Percentiles rank a stretch among this genome's conserved stretches.
These are phyloP conservation scores for Trichomonascaceae sp. DNA, from an alignment of 1,139 yeast species.

Conservation along the genomic window DNA sequence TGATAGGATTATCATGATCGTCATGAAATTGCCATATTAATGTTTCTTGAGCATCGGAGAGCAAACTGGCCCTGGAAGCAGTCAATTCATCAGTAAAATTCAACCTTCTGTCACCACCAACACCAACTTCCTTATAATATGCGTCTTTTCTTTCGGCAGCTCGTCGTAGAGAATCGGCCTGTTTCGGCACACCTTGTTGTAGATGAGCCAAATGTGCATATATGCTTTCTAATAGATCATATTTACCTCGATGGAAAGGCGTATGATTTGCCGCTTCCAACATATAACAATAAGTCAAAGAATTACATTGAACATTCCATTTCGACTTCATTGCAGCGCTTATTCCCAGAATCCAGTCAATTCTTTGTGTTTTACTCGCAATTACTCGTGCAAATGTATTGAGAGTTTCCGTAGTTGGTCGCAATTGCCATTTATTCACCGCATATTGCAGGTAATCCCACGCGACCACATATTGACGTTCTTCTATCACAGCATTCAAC, in stretches of 20 bases:
- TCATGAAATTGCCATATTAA: constrained; percentile 2
- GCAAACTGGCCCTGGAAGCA: neutral
- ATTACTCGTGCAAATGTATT: constrained; percentile 20
- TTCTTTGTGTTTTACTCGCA: constrained; percentile 17
- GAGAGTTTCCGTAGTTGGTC: constrained; percentile 19
- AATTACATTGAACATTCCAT: constrained; percentile 19
- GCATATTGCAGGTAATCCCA: constrained; percentile 19
- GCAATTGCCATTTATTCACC: constrained; percentile 13
- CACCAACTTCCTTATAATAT: constrained; percentile 3
- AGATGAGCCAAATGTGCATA: constrained; percentile 12
- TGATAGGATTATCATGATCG: neutral
- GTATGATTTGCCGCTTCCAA: constrained; percentile 20
- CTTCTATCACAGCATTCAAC: constrained; percentile 12
- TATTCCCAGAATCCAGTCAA: constrained; percentile 26
- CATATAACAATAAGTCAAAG: constrained; percentile 18
- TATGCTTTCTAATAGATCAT: constrained; percentile 14
- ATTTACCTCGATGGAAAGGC: constrained; percentile 17
- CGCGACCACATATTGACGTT: constrained; percentile 14
- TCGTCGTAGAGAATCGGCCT: neutral
- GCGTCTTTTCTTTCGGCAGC: constrained; percentile 1
- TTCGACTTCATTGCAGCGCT: constrained; percentile 14
- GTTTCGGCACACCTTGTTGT: neutral
- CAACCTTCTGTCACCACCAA: constrained; percentile 1
- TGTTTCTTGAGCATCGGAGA: neutral
- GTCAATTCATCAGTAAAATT: neutral